phyloP scores from a whole-genome alignment of 73 alveolate genomes.

The Paraurostyla sp. region DNA sequence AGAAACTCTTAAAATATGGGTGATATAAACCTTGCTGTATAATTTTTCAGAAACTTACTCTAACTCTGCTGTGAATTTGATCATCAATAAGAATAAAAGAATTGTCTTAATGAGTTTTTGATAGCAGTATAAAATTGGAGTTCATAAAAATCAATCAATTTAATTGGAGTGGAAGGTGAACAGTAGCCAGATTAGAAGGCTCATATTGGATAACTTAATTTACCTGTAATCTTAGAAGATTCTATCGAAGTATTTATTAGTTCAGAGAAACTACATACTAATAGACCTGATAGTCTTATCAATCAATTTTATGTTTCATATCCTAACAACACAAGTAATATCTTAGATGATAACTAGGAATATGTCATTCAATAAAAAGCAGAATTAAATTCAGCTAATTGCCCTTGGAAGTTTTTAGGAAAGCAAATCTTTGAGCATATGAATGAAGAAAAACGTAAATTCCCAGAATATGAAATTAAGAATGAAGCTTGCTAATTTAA shows the following conservation, averaged over 20 bases:
- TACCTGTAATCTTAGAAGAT: constrained; percentile 72
- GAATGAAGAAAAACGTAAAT: constrained; percentile 31
- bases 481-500: constrained; percentile 31
- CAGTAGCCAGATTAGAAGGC: constrained; percentile 22
- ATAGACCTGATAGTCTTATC: constrained; percentile 29
- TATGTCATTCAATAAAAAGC: constrained; percentile 28
- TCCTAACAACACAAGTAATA: constrained; percentile 12
- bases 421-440: constrained; percentile 37
- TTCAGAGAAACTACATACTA: constrained; percentile 62
- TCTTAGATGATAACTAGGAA: constrained; percentile 47
- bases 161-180: constrained; percentile 33
- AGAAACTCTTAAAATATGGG: constrained; percentile 60
- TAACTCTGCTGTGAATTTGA: constrained; percentile 77
- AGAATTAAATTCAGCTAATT: constrained; percentile 46
- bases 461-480: constrained; percentile 21
- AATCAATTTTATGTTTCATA: constrained; percentile 17
- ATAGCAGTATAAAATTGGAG: constrained; percentile 67
- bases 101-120: constrained; percentile 61
- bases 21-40: constrained; percentile 49
- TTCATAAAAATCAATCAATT: background rate
- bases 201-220: constrained; percentile 67
- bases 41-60: constrained; percentile 70
- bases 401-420: constrained; percentile 65
- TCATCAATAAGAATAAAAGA: constrained; percentile 51
- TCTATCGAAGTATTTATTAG: constrained; percentile 65